These are phyloP conservation scores for Clitopilus passeckerianus DNA, from an alignment of 768 basidiomycete species.

Conservation along the genomic window DNA sequence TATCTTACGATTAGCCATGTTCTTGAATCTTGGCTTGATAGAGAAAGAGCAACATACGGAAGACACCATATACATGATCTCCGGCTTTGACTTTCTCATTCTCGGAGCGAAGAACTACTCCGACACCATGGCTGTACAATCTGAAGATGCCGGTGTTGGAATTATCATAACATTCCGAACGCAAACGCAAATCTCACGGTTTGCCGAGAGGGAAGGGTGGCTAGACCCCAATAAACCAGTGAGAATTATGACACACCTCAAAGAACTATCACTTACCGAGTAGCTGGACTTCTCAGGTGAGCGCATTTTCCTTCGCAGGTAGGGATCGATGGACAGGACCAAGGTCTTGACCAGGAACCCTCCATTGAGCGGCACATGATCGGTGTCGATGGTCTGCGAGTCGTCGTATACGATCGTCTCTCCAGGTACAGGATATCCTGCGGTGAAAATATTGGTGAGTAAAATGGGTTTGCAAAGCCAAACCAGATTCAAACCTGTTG, in stretches of 20 bases:
- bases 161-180: too few relatives aligned
- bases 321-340: slow-evolving; percentile 38
- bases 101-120: slow-evolving; percentile 41
- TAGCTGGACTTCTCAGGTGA: slow-evolving; percentile 20
- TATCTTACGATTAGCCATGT: too few relatives aligned
- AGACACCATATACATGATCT: slow-evolving; percentile 32
- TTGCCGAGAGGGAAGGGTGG: slow-evolving; percentile 25
- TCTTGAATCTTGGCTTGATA: neutral
- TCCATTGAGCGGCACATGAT: slow-evolving; percentile 36
- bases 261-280: slow-evolving; percentile 6
- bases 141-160: slow-evolving; percentile 9
- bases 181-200: slow-evolving; percentile 28
- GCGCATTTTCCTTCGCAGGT: slow-evolving; percentile 36
- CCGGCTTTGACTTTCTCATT: slow-evolving; percentile 24
- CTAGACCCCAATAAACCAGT: neutral
- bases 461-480: neutral
- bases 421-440: slow-evolving; percentile 37
- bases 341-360: slow-evolving; percentile 48
- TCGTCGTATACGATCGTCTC: slow-evolving; percentile 41
- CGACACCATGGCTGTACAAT: slow-evolving; percentile 30
- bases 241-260: too few relatives aligned
- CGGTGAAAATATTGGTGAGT: neutral
- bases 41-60: slow-evolving; percentile 15
- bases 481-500: slow-evolving; percentile 18
- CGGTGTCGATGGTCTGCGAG: slow-evolving; percentile 43